Conservation (phyloP, 2,329 filamentous ascomycete genomes). For the Proliferodiscus dingleyae region DNA sequence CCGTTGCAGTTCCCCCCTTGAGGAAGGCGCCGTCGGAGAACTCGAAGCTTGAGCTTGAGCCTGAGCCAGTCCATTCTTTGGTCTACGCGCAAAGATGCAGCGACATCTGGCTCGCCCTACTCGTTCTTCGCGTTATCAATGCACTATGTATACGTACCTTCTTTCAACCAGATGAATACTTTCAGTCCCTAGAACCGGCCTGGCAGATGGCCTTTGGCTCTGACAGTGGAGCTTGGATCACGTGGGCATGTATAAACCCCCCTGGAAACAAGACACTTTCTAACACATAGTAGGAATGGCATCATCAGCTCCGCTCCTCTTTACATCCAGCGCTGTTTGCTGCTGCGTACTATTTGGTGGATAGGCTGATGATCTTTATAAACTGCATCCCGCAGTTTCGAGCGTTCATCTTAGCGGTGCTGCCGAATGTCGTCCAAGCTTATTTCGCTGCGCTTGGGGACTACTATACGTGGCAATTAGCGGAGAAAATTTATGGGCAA, state of each 20-base stretch:
- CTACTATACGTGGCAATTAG: constrained; percentile 83
- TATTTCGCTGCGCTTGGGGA: constrained; percentile 73
- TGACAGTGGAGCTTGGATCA: constrained; percentile 80
- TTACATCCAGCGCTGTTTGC: constrained; percentile 88
- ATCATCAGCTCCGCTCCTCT: constrained; percentile 78
- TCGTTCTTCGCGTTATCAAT: constrained; percentile 75
- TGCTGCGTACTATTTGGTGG: constrained; percentile 60
- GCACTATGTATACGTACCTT: constrained; percentile 77
- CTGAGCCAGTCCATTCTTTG: constrained; percentile 22
- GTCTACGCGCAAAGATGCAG: constrained; percentile 26
- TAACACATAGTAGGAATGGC: constrained; percentile 71
- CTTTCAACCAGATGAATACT: constrained; percentile 98
- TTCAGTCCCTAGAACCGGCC: constrained; percentile 90
- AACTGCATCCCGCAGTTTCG: constrained; percentile 49
- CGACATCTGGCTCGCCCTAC: constrained; percentile 31
- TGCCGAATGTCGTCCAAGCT: constrained; percentile 73
- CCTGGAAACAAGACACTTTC: not conserved
- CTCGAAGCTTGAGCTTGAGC: constrained; percentile 2
- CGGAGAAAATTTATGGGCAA: constrained; percentile 65
- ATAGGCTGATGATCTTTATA: constrained; percentile 51
- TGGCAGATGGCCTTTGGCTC: constrained; percentile 82
- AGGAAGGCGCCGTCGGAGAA: not conserved
- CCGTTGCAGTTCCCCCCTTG: not conserved
- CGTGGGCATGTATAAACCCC: constrained; percentile 65
- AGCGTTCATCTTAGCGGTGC: constrained; percentile 63